phyloP scores from a whole-genome alignment of 495 filamentous ascomycete species.

The Penicillium paxilli region DNA sequence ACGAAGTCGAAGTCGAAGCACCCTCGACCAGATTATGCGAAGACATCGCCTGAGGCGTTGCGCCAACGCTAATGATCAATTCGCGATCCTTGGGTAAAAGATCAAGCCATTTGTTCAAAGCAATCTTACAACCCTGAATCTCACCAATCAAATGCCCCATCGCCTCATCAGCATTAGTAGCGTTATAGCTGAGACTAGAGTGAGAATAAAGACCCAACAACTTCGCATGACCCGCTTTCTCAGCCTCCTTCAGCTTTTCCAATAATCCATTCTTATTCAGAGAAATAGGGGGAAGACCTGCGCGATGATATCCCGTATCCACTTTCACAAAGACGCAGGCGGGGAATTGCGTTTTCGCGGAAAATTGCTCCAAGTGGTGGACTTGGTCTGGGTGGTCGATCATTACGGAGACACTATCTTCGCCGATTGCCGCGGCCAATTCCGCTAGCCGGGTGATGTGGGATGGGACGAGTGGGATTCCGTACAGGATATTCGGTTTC shows the following conservation, averaged over 20 bases:
- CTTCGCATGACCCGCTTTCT: slow-evolving; percentile 31
- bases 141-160: slow-evolving; percentile 60
- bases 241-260: slow-evolving; percentile 42
- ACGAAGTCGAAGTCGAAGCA: slow-evolving; percentile 5
- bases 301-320: slow-evolving; percentile 75
- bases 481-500: slow-evolving; percentile 69
- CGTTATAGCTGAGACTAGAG: slow-evolving; percentile 70
- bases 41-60: slow-evolving; percentile 74
- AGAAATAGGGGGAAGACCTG: slow-evolving; percentile 61
- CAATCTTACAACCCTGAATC: slow-evolving; percentile 56
- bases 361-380: slow-evolving; percentile 38
- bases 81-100: slow-evolving; percentile 25
- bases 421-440: slow-evolving; percentile 50
- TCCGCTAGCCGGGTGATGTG: slow-evolving; percentile 55
- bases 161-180: slow-evolving; percentile 50
- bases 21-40: slow-evolving; percentile 42
- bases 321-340: slow-evolving; percentile 72
- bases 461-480: slow-evolving; percentile 69
- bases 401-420: slow-evolving; percentile 61
- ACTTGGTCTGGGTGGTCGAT: slow-evolving; percentile 72
- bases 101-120: slow-evolving; percentile 37
- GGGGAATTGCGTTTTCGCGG: slow-evolving; percentile 34
- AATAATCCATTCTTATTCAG: slow-evolving; percentile 52
- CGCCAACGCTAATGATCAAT: slow-evolving; percentile 72
- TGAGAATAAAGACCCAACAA: slow-evolving; percentile 78